A percentile compares a stretch with the other conserved stretches of the same genome.
Evolutionary conservation across 805 yeast genomes (phyloP).

Genomic region (Ogataea nitratoaversa): DNA sequence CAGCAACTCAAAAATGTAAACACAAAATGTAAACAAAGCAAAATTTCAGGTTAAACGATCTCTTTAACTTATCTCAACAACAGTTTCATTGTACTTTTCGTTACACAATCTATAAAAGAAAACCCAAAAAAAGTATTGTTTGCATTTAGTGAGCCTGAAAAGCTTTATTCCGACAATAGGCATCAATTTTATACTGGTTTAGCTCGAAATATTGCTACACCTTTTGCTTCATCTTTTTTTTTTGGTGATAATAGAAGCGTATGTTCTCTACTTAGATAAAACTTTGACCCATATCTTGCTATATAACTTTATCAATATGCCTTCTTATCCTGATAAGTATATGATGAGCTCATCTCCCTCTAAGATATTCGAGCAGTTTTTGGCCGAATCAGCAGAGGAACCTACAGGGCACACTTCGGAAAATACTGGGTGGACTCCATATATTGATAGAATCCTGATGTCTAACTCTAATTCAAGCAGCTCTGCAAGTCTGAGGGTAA

Average conservation of each 20-base stretch:
- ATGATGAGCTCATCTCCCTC: constrained; percentile 28
- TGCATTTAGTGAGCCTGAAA: no score
- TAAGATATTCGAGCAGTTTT: constrained; percentile 24
- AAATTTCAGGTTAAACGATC: not conserved
- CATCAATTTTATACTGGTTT: not conserved
- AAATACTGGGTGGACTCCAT: constrained; percentile 26
- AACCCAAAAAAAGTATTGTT: no score
- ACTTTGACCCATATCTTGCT: constrained; percentile 1
- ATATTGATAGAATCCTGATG: constrained; percentile 22
- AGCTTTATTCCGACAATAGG: no score
- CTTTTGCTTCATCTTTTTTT: not conserved
- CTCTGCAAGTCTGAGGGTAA: constrained; percentile 3
- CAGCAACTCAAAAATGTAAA: not conserved
- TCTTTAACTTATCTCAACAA: no score
- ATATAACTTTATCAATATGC: no score
- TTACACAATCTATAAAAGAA: no score
- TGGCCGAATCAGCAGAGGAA: constrained; percentile 10
- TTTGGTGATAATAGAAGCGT: not conserved
- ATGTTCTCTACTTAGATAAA: not conserved
- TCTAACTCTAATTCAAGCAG: not conserved
- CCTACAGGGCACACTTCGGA: not conserved
- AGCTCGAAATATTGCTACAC: not conserved
- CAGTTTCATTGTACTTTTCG: no score
- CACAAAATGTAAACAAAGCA: constrained; percentile 7
- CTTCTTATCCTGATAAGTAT: constrained; percentile 16